Base-by-base conservation (phyloP, 2,329 filamentous ascomycete genomes). In the Colletotrichum neosansevieriae region DNA sequence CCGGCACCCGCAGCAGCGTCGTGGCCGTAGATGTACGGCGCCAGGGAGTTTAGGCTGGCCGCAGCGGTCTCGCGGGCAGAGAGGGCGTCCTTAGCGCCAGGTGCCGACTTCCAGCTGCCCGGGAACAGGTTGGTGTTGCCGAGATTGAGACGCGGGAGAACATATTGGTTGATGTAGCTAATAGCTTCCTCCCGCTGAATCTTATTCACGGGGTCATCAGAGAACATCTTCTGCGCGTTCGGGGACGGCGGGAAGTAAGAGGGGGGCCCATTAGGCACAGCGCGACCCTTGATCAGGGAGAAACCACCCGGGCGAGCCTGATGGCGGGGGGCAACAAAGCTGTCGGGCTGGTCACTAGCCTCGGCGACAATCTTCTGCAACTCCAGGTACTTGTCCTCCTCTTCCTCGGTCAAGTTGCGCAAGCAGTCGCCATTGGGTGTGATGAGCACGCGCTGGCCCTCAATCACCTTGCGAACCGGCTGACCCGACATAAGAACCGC, bases 381-480 rank as follows among this genome's bases (percentile, higher is more conserved):
- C 58, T 88, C 84, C 11, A 95, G 81, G 72, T 92, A 94, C 4
- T 86, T 85, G 38, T 90, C 83, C 75, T 94, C 92, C 70, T 94
- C 89, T 47, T 91, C 88, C 4, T 85, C 80, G 1, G 85, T 89
- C 61, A 96, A 79, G 66, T 92, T 91, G 71, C 91, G 89, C n/a
- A 95, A 83, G 75, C 91, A 92, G 70, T 93, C 90, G 11, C 92
- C 92, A 70, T 91, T 89, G 0, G 92, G 91, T 0, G 92, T 94
- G 59, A 94, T 88, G 72, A 94, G 85, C 71, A 92, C 89, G 29
- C 91, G 86, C 76, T 86, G 85, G 63, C 88, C 89, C 70, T 91
- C 89, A 2, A 89, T 82, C 44, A 89, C 79, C 76, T 91, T 91
- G 68, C 85, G 86, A 9, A 91, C 87, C 11, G 88, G 81, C 69